Percentiles rank a stretch among this genome's conserved stretches.
Evolutionary conservation across 345 rosid genomes (phyloP).

Genomic region (Citrus sp.): DNA sequence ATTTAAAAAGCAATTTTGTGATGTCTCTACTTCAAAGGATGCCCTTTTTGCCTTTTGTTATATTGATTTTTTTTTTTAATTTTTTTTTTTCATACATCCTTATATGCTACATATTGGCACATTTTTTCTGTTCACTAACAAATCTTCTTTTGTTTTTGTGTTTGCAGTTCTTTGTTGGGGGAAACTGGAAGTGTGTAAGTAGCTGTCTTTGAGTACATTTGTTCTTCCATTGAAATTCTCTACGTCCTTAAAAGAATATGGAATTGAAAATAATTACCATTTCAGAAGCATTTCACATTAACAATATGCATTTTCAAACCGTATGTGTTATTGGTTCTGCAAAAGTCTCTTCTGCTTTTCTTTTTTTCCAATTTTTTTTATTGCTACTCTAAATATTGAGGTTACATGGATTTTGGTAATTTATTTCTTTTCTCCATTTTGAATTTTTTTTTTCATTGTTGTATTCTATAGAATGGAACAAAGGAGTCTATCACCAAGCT

Average conservation of each 20-base stretch:
- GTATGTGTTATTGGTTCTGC: neutral
- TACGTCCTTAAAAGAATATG: neutral
- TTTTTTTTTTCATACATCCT: neutral
- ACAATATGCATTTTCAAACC: neutral
- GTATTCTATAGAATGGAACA: constrained; percentile 70
- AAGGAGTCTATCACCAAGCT: constrained; percentile 88
- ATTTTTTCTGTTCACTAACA: neutral
- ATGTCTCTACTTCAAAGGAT: neutral
- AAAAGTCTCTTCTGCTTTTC: neutral
- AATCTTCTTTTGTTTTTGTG: constrained; percentile 9
- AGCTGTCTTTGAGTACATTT: neutral
- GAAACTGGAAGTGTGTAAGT: constrained; percentile 99
- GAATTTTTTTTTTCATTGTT: neutral
- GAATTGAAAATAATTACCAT: neutral
- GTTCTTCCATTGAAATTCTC: neutral
- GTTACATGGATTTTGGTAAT: constrained; percentile 3
- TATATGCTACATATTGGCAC: neutral
- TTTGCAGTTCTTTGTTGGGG: constrained; percentile 99
- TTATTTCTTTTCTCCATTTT: constrained; percentile 11
- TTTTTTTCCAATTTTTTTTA: neutral
- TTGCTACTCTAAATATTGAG: neutral
- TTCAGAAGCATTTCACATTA: neutral
- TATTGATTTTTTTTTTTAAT: neutral
- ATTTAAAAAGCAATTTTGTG: no score
- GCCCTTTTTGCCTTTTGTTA: neutral